A percentile compares a stretch with the other conserved stretches of the same genome.
phyloP scores from a whole-genome alignment of 345 rosid genomes.

The Arabidopsis suecica region DNA sequence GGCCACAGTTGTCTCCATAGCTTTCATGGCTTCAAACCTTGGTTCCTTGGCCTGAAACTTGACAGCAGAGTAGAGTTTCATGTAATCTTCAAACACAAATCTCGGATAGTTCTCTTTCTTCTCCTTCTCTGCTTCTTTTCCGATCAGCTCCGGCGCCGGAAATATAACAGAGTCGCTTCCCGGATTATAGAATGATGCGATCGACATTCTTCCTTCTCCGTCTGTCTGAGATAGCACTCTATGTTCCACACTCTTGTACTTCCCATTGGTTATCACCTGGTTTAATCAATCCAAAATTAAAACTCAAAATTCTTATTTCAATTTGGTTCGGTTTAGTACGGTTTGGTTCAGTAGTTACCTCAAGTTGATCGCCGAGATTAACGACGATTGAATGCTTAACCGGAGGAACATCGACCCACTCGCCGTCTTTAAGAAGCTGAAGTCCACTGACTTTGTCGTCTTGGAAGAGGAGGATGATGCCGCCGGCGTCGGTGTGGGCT shows the following conservation, averaged over 20 bases:
- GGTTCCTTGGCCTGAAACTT: conserved; percentile 95
- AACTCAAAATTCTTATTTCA: neutral
- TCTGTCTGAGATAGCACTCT: conserved; percentile 80
- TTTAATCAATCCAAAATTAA: conserved; percentile 12
- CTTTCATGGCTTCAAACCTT: conserved; percentile 92
- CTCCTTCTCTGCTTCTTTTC: conserved; percentile 53
- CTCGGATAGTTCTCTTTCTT: conserved; percentile 62
- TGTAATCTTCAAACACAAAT: conserved; percentile 89
- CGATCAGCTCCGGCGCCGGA: conserved; percentile 77
- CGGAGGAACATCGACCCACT: conserved; percentile 95
- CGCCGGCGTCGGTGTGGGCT: conserved; percentile 99
- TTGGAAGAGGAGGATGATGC: conserved; percentile 87
- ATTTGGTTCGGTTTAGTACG: neutral
- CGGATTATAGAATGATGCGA: conserved; percentile 95
- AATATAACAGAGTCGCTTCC: conserved; percentile 83
- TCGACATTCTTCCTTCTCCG: conserved; percentile 75
- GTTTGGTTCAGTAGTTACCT: conserved; percentile 54
- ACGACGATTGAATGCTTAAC: conserved; percentile 90
- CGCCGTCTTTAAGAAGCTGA: conserved; percentile 87
- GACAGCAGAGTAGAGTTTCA: conserved; percentile 74
- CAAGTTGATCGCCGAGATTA: conserved; percentile 94
- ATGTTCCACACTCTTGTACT: conserved; percentile 88
- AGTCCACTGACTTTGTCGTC: conserved; percentile 91
- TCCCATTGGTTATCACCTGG: conserved; percentile 93
- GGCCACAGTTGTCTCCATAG: conserved; percentile 43